Evolutionary conservation across 1,284 basidiomycete genomes (phyloP).

Genomic region (Sphaerobolus stellatus): DNA sequence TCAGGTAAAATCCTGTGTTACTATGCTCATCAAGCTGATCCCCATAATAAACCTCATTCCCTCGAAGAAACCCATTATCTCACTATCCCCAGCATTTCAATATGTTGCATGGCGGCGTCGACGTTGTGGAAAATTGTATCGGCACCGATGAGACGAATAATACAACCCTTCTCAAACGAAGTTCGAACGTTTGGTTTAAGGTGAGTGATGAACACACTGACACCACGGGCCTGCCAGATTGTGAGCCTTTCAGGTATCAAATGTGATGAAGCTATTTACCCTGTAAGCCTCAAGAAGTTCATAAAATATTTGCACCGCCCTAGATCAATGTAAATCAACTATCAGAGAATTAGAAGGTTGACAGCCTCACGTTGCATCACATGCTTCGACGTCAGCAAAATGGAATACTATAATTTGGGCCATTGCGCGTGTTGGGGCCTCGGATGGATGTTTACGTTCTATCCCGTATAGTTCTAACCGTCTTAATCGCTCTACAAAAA

Average conservation of each 20-base stretch:
- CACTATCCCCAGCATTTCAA: slow-evolving; percentile 16
- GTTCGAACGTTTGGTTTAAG: slow-evolving; percentile 55
- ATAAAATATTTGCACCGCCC: slow-evolving; percentile 81
- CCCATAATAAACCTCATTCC: too few species aligned
- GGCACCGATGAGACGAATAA: slow-evolving; percentile 62
- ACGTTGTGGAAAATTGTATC: slow-evolving; percentile 74
- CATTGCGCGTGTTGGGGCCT: slow-evolving; percentile 73
- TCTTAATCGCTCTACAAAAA: slow-evolving; percentile 71
- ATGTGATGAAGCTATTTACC: slow-evolving; percentile 36
- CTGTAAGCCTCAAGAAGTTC: slow-evolving; percentile 80
- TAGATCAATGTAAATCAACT: slow-evolving; percentile 28
- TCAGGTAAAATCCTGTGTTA: too few species aligned
- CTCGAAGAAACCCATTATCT: too few species aligned
- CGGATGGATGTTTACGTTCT: slow-evolving; percentile 79
- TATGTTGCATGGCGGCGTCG: slow-evolving; percentile 53
- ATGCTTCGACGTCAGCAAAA: slow-evolving; percentile 80
- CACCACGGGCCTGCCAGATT: slow-evolving; percentile 58
- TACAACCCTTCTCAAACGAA: slow-evolving; percentile 67
- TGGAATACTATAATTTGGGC: slow-evolving; percentile 85
- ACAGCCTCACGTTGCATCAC: slow-evolving; percentile 77
- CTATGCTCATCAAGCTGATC: too few species aligned
- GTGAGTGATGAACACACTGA: slow-evolving; percentile 79
- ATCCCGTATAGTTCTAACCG: slow-evolving; percentile 80
- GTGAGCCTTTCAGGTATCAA: slow-evolving; percentile 4
- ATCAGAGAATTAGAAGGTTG: neutral